phyloP scores from a whole-genome alignment of 176 grass and related monocot species.

The Cenchrus fungigraminus region DNA sequence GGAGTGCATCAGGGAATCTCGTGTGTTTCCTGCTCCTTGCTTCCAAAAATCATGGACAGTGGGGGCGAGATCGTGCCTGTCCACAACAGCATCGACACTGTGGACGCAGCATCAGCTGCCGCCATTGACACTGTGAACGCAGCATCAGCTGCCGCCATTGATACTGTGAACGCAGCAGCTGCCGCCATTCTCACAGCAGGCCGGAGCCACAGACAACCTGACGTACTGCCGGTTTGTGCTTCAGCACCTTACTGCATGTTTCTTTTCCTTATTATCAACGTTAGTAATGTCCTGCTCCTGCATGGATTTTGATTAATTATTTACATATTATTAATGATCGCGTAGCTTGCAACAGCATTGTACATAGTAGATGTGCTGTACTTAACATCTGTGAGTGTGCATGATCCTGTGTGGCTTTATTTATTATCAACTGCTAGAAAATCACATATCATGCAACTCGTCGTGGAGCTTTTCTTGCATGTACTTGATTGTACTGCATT shows the following conservation, averaged over 20 bases:
- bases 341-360: neutral
- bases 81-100: slow-evolving; percentile 62
- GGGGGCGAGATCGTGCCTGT: slow-evolving; percentile 56
- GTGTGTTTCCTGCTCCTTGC: too few species aligned
- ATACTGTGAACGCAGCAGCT: slow-evolving; percentile 81
- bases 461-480: neutral
- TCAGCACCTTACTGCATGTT: neutral
- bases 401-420: neutral
- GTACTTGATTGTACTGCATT: neutral
- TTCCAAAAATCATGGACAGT: slow-evolving; percentile 37
- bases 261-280: neutral
- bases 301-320: neutral
- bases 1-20: too few species aligned
- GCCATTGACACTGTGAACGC: slow-evolving; percentile 9
- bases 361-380: neutral
- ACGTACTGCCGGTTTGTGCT: slow-evolving; percentile 57
- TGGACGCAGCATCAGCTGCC: slow-evolving; percentile 49
- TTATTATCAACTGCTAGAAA: neutral
- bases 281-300: neutral
- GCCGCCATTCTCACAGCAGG: slow-evolving; percentile 63
- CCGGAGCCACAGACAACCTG: slow-evolving; percentile 60
- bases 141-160: too few species aligned
- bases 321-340: neutral
- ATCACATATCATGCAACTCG: neutral
- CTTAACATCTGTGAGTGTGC: neutral